These are phyloP conservation scores for Basidioascus undulatus DNA, from an alignment of 768 basidiomycete genomes.

Conservation along the genomic window DNA sequence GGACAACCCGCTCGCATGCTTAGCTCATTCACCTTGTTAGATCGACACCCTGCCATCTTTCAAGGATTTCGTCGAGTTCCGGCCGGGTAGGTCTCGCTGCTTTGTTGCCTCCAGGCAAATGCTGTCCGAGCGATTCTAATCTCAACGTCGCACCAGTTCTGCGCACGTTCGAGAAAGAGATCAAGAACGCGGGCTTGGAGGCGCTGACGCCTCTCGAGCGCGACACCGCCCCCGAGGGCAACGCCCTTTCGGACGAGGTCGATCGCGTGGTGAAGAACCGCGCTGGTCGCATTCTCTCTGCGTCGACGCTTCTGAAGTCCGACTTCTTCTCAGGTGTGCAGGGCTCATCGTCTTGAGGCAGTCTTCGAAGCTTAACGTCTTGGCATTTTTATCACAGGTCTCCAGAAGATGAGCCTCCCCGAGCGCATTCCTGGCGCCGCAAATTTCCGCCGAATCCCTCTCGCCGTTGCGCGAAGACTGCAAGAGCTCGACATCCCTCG, in stretches of 20 bases:
- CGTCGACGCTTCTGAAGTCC: conserved; percentile 69
- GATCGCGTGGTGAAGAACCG: conserved; percentile 62
- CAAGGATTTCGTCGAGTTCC: conserved; percentile 53
- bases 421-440: conserved; percentile 91
- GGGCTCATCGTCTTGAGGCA: too few species aligned
- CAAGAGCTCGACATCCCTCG: neutral
- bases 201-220: conserved; percentile 62
- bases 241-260: conserved; percentile 72
- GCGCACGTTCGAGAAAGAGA: conserved; percentile 80
- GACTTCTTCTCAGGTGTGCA: conserved; percentile 22
- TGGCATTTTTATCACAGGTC: too few species aligned
- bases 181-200: conserved; percentile 48
- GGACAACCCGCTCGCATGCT: conserved; percentile 7
- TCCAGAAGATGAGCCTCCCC: conserved; percentile 89
- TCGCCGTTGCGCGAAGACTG: conserved; percentile 20
- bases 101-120: neutral
- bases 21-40: conserved; percentile 10
- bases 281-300: conserved; percentile 62
- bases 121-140: neutral
- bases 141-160: conserved; percentile 34
- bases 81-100: conserved; percentile 36
- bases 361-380: too few species aligned
- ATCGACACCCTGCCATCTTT: conserved; percentile 24
- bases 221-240: conserved; percentile 14
- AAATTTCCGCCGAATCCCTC: conserved; percentile 64